Base-by-base conservation (phyloP, 257 asterid species). In the Capsicum baccatum region DNA sequence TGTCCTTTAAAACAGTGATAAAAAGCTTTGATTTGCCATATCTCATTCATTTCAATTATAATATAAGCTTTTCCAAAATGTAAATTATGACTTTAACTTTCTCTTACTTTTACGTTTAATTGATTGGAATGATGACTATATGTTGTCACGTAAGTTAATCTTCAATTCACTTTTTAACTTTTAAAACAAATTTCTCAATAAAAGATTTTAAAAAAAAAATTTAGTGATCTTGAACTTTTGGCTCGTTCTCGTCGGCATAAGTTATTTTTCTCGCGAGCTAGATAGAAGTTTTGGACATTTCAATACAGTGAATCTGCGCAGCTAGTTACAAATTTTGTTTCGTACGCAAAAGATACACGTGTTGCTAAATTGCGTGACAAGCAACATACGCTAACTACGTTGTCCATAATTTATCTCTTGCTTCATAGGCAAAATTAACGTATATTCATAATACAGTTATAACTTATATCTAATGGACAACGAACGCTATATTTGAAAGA, bases 1-100 rank as follows among this genome's bases (percentile, higher is more conserved):
- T 78, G 64, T 78, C 82, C 82, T 78, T 26, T 26, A 26, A 69
- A 21, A 78, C 26, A 78, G 48, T 78, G 50, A 78, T 78, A 8
- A 2, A 54, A 78, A 78, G 82, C 5, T 78, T 67, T 78, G 82
- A 78, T 78, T 78, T 78, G 82, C 50, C 4, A 4, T 64, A 64
- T 63, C 70, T 63, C 26, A 16, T 63, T 26, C 60, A 52, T 16
- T 52, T 54, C 82, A 78, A 78, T 56, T 78, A 54, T 78, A 47
- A 54, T 78, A 47, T 2, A 47, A 71, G 37, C 39, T 47, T 47
- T 68, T 68, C 76, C 76, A 68, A 68, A 68, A 37, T 68, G 21
- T 68, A 3, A 52, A 14, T 35, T 7, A 68, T 71, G 58, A 47
- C 79, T 44, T 44, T 71, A 78, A 8, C 33, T 78, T 78, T 78